A percentile compares a stretch with the other conserved stretches of the same genome.
phyloP scores from a whole-genome alignment of 305 asterid genomes.

The Fraxinus xanthoxyloides region DNA sequence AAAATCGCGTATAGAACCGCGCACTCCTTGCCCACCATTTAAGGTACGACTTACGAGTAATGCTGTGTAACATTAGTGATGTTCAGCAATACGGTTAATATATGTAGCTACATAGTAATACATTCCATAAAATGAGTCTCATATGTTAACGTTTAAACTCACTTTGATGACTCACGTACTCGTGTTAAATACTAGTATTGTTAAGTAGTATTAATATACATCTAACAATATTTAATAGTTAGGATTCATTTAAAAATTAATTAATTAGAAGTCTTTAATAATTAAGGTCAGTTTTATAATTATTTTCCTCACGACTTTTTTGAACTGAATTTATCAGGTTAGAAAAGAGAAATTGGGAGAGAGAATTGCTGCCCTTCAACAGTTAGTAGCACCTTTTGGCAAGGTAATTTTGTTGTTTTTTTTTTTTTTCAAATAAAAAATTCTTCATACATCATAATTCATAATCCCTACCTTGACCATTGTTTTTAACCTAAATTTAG shows the following conservation, averaged over 20 bases:
- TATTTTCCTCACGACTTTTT: neutral
- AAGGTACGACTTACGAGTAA: conserved; percentile 45
- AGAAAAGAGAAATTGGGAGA: conserved; percentile 92
- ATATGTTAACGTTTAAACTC: neutral
- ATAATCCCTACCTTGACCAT: neutral
- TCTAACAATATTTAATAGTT: neutral
- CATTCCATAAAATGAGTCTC: neutral
- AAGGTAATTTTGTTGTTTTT: conserved; percentile 57
- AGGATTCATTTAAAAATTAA: neutral
- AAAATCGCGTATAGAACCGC: conserved; percentile 61
- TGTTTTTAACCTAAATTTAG: neutral
- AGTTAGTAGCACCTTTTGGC: conserved; percentile 90
- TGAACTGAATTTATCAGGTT: conserved; percentile 39
- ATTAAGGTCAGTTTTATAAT: neutral
- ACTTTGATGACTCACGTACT: neutral
- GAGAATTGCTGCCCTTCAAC: conserved; percentile 87
- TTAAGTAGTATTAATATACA: no score
- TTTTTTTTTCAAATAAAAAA: neutral
- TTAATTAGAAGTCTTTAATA: neutral
- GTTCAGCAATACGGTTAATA: neutral
- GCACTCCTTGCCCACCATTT: conserved; percentile 76
- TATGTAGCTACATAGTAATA: neutral
- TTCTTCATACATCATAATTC: neutral
- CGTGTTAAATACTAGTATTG: neutral
- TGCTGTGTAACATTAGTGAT: neutral